Evolutionary conservation across 495 filamentous ascomycete genomes (phyloP).

Genomic region (Durotheca rogersii): DNA sequence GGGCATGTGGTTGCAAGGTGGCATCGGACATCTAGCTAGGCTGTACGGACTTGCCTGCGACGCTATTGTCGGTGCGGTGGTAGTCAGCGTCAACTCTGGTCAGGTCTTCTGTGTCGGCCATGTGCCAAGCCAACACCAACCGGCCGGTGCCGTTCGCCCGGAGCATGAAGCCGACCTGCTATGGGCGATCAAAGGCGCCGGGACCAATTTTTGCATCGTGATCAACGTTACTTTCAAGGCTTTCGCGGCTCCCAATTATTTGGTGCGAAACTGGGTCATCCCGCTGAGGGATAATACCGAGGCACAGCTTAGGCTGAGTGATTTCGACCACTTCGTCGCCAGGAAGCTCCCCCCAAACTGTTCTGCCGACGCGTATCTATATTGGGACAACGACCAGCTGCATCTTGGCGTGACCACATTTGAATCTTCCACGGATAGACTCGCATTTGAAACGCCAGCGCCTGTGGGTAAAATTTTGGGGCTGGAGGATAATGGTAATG

Average conservation of each 20-base stretch:
- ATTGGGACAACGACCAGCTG: conserved; percentile 49
- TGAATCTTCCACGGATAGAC: conserved; percentile 41
- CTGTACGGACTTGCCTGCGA: conserved; percentile 61
- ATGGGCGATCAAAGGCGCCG: conserved; percentile 63
- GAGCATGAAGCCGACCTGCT: conserved; percentile 56
- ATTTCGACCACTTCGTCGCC: conserved; percentile 50
- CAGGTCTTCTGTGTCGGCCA: conserved; percentile 51
- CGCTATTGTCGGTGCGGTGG: conserved; percentile 58
- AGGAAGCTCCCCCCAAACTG: conserved; percentile 43
- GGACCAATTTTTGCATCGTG: conserved; percentile 65
- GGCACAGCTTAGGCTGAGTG: conserved; percentile 39
- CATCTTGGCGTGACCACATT: conserved; percentile 58
- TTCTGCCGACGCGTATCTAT: conserved; percentile 62
- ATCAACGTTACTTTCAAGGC: conserved; percentile 58
- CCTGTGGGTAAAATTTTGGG: conserved; percentile 38
- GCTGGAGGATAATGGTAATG: conserved; percentile 36
- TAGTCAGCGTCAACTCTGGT: conserved; percentile 57
- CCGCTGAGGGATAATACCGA: conserved; percentile 45
- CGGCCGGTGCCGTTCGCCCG: conserved; percentile 47
- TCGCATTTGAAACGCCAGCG: conserved; percentile 25
- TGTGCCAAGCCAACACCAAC: conserved; percentile 53
- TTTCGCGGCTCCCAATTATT: conserved; percentile 46
- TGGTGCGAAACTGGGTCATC: conserved; percentile 52
- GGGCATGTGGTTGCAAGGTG: conserved; percentile 64
- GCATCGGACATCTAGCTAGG: conserved; percentile 62